Conservation (phyloP, 768 basidiomycete species). For the Boletus speciosus region DNA sequence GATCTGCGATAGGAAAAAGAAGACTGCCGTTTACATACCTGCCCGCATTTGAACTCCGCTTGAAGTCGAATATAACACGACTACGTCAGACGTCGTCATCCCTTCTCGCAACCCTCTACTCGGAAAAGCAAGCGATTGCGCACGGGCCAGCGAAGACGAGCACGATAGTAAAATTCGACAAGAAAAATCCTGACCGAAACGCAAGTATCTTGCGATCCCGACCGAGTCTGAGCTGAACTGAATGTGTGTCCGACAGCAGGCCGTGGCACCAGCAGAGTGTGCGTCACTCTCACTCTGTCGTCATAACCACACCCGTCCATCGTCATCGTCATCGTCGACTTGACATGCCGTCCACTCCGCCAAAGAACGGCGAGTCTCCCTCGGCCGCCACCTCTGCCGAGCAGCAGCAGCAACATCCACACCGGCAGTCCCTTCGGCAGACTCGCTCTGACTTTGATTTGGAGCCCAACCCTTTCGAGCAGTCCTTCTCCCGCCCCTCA, state of each 20-base stretch:
- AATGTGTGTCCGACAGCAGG: conserved; percentile 15
- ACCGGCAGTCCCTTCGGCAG: conserved; percentile 35
- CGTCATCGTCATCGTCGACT: conserved; percentile 18
- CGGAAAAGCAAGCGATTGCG: conserved; percentile 24
- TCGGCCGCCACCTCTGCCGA: conserved; percentile 14
- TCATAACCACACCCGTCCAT: conserved; percentile 12
- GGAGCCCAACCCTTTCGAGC: conserved; percentile 93
- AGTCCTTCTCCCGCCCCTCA: conserved; percentile 74
- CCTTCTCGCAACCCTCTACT: conserved; percentile 32
- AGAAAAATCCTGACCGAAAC: conserved; percentile 11
- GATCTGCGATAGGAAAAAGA: conserved; percentile 33
- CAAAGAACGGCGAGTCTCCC: conserved; percentile 37
- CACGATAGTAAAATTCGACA: not conserved
- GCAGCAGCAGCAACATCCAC: conserved; percentile 2
- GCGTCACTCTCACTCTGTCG: conserved; percentile 25
- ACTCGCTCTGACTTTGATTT: conserved; percentile 67
- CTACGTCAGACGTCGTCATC: conserved; percentile 45
- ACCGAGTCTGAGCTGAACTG: conserved; percentile 16
- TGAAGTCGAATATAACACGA: conserved; percentile 41
- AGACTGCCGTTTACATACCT: not conserved
- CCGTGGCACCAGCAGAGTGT: conserved; percentile 18
- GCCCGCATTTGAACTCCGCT: conserved; percentile 36
- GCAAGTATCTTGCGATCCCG: conserved; percentile 24
- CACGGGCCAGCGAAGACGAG: conserved; percentile 29
- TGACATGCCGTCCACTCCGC: conserved; percentile 26